Evolutionary conservation across 2,329 filamentous ascomycete species (phyloP).

Genomic region (Aspergillus clavatus): DNA sequence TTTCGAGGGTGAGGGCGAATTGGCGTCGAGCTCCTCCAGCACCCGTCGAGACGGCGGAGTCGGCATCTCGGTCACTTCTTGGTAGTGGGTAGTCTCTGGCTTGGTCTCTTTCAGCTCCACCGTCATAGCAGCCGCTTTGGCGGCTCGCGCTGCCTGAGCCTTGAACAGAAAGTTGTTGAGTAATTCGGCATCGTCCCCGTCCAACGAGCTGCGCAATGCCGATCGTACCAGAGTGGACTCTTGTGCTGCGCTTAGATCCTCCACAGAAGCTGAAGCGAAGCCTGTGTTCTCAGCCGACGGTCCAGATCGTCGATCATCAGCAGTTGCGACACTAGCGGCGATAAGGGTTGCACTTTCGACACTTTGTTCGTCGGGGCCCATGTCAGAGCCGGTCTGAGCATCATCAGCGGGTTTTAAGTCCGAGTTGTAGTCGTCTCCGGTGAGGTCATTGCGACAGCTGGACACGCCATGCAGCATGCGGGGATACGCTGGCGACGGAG

Average conservation of each 20-base stretch:
- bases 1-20: conserved; percentile 37
- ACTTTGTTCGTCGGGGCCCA: not conserved
- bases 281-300: conserved; percentile 2
- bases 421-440: conserved; percentile 3
- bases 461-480: conserved; percentile 18
- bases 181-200: conserved; percentile 37
- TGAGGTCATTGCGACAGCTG: conserved; percentile 4
- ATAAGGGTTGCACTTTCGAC: conserved; percentile 1
- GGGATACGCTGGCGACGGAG: conserved; percentile 16
- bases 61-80: conserved; percentile 16
- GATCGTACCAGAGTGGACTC: conserved; percentile 33
- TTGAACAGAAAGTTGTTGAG: conserved; percentile 39
- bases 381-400: conserved; percentile 1
- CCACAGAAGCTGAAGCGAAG: conserved; percentile 11
- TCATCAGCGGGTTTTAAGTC: conserved; percentile 13
- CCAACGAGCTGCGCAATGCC: conserved; percentile 34
- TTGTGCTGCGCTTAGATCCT: conserved; percentile 27
- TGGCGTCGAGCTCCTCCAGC: conserved; percentile 35
- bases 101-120: conserved; percentile 18
- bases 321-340: not conserved
- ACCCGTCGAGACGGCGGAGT: conserved; percentile 32
- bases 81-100: conserved; percentile 9
- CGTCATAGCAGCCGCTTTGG: conserved; percentile 25
- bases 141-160: conserved; percentile 38
- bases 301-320: conserved; percentile 11